Evolutionary conservation across 768 basidiomycete species (phyloP).

Genomic region (Hortiboletus flavorubellus): DNA sequence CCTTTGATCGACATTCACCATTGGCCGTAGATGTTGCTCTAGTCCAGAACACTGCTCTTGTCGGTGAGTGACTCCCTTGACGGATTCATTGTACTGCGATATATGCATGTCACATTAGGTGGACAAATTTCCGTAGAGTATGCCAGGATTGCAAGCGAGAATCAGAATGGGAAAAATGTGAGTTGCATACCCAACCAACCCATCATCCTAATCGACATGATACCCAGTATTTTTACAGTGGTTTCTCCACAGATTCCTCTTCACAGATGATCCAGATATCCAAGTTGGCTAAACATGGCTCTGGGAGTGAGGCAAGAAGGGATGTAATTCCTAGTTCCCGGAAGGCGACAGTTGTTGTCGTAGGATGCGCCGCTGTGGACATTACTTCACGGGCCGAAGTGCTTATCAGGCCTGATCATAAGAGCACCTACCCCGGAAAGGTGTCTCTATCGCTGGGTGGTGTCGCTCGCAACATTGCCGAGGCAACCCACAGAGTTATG

Average conservation of each 20-base stretch:
- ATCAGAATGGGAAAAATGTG: constrained; percentile 17
- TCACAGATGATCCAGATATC: background rate
- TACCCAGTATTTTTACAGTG: constrained; percentile 13
- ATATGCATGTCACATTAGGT: constrained; percentile 40
- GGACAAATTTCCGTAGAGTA: constrained; percentile 79
- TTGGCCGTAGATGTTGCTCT: constrained; percentile 70
- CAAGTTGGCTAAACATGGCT: background rate
- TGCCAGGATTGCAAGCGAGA: constrained; percentile 43
- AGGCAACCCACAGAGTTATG: constrained; percentile 74
- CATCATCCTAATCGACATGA: background rate
- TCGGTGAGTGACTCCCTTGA: constrained; percentile 51
- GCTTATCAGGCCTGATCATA: constrained; percentile 34
- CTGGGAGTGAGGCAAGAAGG: background rate
- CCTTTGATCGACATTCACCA: background rate
- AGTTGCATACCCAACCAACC: background rate
- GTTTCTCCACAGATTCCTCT: background rate
- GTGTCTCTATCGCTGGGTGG: constrained; percentile 78
- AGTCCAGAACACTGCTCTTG: constrained; percentile 80
- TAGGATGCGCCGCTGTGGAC: constrained; percentile 90
- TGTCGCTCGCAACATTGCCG: constrained; percentile 93
- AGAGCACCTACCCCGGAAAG: constrained; percentile 78
- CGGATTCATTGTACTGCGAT: background rate
- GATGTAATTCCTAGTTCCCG: constrained; percentile 2
- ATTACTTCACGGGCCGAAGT: constrained; percentile 60
- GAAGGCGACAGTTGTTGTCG: constrained; percentile 56